Evolutionary conservation across 129 eudicot species (phyloP), one percentile per base, ranked within the genome.

Genomic region (Centaurea solstitialis): DNA sequence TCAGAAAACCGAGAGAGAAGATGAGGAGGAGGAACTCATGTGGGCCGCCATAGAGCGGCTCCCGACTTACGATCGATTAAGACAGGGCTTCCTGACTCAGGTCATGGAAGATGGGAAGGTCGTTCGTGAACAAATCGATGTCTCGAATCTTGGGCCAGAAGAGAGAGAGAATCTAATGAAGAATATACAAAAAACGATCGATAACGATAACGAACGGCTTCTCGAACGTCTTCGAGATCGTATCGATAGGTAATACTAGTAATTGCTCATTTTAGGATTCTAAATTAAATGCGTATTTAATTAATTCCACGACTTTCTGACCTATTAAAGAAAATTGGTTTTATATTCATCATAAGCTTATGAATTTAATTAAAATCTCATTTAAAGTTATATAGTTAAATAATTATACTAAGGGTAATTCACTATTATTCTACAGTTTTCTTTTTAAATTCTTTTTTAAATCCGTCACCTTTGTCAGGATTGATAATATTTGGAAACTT

Each of bases 11-110:
- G 88, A 84, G 64, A 70, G 81, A 17, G 78, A 76, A 67, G 87
- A 84, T 33, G 90, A 87, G 7, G 92, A 88, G 79, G 89, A 84
- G 3, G 89, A 89, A 77, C 89, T 89, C n/a, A 89, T 82, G 82
- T 91, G 96, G 96, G 96, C 96, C 77, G 96, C 96, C 3, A 87
- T 91, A 24, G 97, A 91, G 78, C 70, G 97, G 74, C 88, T 91
- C 33, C 97, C 97, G 13, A 91, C 97, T 11, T 91, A 83, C 78
- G 97, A 91, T 13, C 82, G 93, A 68, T 28, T 91, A 69, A 81
- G 82, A 76, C 87, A 84, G 39, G 93, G 93, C 43, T 88, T 91
- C 70, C 81, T 91, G 87, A 89, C 85, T 21, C 87, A 82, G 39
- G 82, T 89, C 72, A 24, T 89, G 79, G 93, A 89, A 68, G 83